phyloP scores from a whole-genome alignment of 1,139 yeast species.

The Hyphopichia pseudoburtonii region DNA sequence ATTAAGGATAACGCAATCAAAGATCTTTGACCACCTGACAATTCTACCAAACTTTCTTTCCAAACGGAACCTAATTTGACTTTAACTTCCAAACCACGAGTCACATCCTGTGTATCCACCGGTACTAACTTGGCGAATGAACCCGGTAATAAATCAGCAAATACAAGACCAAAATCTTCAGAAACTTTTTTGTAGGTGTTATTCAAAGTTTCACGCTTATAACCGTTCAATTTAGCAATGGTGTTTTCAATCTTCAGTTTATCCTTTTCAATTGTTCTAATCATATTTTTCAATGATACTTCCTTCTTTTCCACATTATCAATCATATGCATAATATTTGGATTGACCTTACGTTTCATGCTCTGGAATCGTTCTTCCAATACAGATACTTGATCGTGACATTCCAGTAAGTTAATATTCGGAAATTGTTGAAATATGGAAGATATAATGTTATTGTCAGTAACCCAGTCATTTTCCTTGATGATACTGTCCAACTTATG shows the following conservation, averaged over 20 bases:
- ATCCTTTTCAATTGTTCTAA: constrained; percentile 86
- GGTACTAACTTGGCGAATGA: constrained; percentile 90
- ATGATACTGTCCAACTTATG: constrained; percentile 49
- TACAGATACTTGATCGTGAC: constrained; percentile 55
- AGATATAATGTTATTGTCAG: constrained; percentile 57
- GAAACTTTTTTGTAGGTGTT: constrained; percentile 86
- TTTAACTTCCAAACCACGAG: constrained; percentile 88
- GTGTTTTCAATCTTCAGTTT: constrained; percentile 89
- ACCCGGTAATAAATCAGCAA: constrained; percentile 84
- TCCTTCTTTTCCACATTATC: constrained; percentile 93
- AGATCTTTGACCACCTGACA: constrained; percentile 97
- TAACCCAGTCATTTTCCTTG: constrained; percentile 69
- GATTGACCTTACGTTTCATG: constrained; percentile 84
- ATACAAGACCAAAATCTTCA: constrained; percentile 87
- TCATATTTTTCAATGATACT: constrained; percentile 71
- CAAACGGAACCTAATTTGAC: constrained; percentile 90
- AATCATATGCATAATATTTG: constrained; percentile 90
- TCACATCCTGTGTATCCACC: constrained; percentile 74
- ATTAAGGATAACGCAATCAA: constrained; percentile 88
- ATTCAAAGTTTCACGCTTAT: constrained; percentile 79
- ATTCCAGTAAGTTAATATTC: constrained; percentile 61
- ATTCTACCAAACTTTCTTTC: constrained; percentile 93
- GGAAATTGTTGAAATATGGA: constrained; percentile 58
- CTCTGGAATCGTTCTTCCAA: constrained; percentile 64
- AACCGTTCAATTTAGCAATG: constrained; percentile 79